phyloP scores from a whole-genome alignment of 73 alveolate species.

The Paraurostyla sp. region DNA sequence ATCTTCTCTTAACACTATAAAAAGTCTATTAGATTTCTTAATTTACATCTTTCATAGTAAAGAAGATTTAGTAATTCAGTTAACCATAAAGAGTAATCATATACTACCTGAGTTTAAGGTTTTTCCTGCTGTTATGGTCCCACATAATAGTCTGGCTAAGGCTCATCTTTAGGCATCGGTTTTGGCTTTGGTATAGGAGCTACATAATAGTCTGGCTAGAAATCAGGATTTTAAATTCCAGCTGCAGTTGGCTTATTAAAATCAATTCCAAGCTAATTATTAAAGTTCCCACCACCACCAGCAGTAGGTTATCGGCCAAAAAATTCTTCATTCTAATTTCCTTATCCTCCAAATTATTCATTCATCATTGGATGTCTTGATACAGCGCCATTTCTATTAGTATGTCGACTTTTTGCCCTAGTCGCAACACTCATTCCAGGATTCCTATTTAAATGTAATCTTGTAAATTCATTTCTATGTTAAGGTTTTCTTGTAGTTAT shows the following conservation, averaged over 20 bases:
- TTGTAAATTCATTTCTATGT: constrained; percentile 52
- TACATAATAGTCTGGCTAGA: constrained; percentile 58
- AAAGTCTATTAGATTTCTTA: background rate
- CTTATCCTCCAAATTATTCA: background rate
- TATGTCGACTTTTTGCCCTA: constrained; percentile 24
- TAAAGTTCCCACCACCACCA: constrained; percentile 6
- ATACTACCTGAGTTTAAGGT: constrained; percentile 28
- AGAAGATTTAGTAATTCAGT: constrained; percentile 66
- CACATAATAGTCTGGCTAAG: constrained; percentile 44
- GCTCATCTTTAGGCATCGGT: constrained; percentile 52
- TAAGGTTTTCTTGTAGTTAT: constrained; percentile 68
- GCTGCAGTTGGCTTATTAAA: constrained; percentile 59
- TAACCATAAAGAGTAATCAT: constrained; percentile 67
- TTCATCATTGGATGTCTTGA: constrained; percentile 14
- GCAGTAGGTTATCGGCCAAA: constrained; percentile 41
- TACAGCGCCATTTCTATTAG: background rate
- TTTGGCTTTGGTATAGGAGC: constrained; percentile 10
- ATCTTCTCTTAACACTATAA: constrained; percentile 67
- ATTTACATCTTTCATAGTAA: constrained; percentile 69
- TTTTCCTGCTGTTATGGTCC: background rate
- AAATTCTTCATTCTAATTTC: constrained; percentile 6
- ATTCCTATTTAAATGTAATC: constrained; percentile 56
- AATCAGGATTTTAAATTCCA: constrained; percentile 55
- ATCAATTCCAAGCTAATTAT: constrained; percentile 22
- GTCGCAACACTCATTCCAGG: background rate